A percentile compares a stretch with the other conserved stretches of the same genome.
Conservation (phyloP, 2,329 filamentous ascomycete species). For the Curvularia verruculosa region DNA sequence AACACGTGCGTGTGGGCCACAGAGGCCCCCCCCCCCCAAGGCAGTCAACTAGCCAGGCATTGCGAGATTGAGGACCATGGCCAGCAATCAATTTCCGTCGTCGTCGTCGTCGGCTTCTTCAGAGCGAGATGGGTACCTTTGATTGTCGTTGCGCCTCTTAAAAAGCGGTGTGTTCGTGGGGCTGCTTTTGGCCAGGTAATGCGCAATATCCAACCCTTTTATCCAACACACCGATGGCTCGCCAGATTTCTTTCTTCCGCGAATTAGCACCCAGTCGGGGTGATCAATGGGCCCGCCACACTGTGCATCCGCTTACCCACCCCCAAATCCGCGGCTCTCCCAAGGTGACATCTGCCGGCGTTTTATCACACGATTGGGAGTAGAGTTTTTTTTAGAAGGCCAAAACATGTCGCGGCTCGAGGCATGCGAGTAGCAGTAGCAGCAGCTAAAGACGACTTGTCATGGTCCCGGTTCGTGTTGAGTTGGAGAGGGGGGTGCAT, state of each 20-base stretch:
- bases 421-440: not conserved
- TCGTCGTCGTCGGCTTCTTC: not conserved
- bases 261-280: constrained; percentile 22
- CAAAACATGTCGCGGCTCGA: constrained; percentile 5
- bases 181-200: constrained; percentile 3
- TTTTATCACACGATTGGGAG: constrained; percentile 15
- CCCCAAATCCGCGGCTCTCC: constrained; percentile 14
- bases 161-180: constrained; percentile 24
- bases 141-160: not conserved
- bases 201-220: constrained; percentile 11
- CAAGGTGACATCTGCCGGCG: constrained; percentile 18
- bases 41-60: not conserved
- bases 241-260: constrained; percentile 18
- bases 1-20: constrained; percentile 5
- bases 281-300: constrained; percentile 20
- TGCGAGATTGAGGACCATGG: no score
- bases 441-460: no score
- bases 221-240: constrained; percentile 27
- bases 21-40: no score
- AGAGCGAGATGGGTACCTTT: no score
- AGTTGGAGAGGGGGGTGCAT: not conserved
- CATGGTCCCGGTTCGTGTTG: not conserved
- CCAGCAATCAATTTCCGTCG: not conserved
- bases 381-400: constrained; percentile 4
- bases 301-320: constrained; percentile 27